Evolutionary conservation across 1,284 basidiomycete genomes (phyloP), one percentile per base, ranked within the genome.

Genomic region (Vanrija humicola): DNA sequence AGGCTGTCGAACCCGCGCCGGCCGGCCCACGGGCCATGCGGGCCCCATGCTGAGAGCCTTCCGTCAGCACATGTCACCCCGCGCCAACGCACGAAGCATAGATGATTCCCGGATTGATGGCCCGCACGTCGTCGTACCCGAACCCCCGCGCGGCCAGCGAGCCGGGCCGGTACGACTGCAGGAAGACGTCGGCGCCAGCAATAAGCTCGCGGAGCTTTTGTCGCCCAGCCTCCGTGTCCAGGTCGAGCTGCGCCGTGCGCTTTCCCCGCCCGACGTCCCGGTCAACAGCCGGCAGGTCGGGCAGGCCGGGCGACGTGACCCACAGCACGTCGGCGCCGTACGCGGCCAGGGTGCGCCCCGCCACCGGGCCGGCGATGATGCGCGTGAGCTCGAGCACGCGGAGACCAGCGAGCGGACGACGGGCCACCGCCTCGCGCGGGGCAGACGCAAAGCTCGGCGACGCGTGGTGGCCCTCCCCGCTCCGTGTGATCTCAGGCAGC

Each of bases 101-200:
- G 0, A 86, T 77, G 28, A 86, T 80, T 0, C 83, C 83, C 0
- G 82, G 81, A 5, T 78, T 76, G 28, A 79, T 47, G 14, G 10
- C 64, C 58, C 0, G 75, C 75, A 3, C 83, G 72, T 7, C 81
- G 15, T 50, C 49, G 8, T 23, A 25, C 21, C 49, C 49, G n/a
- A 50, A 50, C 10, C 49, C 40, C 55, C 81, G 82, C 5, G 62
- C 70, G 6, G 70, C 68, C n/a, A 86, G 67, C 0, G 80, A 80
- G 0, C 80, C 80, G 0, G 84, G 84, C 14, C 84, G 79, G 68
- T 86, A 87, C 0, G 82, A 80, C 65, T 87, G 85, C n/a, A 86
- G 68, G 63, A 87, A 84, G 5, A 87, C 82, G 63, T 86, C 83
- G 0, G 81, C 77, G 18, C 77, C 77, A 50, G 70, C 60, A 6